phyloP scores from a whole-genome alignment of 805 yeast genomes.

The Yarrowia sp. region DNA sequence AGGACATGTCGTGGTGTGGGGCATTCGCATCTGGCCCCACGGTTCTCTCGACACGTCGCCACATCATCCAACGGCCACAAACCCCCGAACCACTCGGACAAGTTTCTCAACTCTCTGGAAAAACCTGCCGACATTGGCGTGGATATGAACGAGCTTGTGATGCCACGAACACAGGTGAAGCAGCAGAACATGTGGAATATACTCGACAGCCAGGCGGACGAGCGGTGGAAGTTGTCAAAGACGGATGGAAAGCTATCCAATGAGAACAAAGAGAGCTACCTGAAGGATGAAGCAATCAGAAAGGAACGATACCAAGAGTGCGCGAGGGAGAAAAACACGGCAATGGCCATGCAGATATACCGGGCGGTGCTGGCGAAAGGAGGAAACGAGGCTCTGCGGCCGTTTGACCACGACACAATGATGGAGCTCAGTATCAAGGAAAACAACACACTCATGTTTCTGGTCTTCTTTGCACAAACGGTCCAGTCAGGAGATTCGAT shows the following conservation, averaged over 20 bases:
- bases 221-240: not conserved
- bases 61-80: not conserved
- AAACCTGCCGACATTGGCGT: not conserved
- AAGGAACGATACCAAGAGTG: not conserved
- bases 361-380: not conserved
- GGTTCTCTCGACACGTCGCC: not conserved
- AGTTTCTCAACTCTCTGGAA: not conserved
- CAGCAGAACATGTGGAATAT: not conserved
- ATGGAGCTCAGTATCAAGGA: constrained; percentile 1
- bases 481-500: not conserved
- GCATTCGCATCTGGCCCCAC: not conserved
- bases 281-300: not conserved
- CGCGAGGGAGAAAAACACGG: not conserved
- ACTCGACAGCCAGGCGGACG: not conserved
- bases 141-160: not conserved
- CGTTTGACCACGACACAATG: constrained; percentile 3
- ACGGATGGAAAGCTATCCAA: too few species aligned
- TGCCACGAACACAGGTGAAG: not conserved
- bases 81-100: not conserved
- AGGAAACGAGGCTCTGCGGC: not conserved
- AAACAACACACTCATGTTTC: not conserved
- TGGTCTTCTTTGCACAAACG: not conserved
- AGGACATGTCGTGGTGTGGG: not conserved
- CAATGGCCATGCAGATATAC: not conserved
- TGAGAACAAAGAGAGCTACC: too few species aligned